Evolutionary conservation across 2,329 filamentous ascomycete genomes (phyloP).

Genomic region (Arachnomyces sp.): DNA sequence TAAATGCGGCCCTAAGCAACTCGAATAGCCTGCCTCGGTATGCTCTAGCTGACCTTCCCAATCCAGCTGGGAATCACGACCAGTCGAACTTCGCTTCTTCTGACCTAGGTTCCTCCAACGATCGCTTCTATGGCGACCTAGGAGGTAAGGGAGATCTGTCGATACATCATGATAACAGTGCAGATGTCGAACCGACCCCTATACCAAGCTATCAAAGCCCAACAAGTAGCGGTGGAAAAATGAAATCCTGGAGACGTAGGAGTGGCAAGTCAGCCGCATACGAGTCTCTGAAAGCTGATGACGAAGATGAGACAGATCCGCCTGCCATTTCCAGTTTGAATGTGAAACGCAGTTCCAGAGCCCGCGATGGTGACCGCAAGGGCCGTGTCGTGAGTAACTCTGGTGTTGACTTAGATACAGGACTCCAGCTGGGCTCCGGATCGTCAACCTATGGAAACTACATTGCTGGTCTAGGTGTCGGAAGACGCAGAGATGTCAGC

Average conservation of each 20-base stretch:
- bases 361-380: slow-evolving; percentile 30
- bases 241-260: slow-evolving; percentile 25
- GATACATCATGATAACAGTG: slow-evolving; percentile 18
- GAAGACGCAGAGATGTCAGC: slow-evolving; percentile 40
- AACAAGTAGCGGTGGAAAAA: slow-evolving; percentile 15
- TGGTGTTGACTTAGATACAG: slow-evolving; percentile 27
- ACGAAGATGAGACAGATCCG: slow-evolving; percentile 14
- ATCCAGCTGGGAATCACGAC: slow-evolving; percentile 23
- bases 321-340: background rate
- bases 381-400: slow-evolving; percentile 39
- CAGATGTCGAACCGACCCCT: slow-evolving; percentile 10
- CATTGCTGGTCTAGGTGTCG: slow-evolving; percentile 37
- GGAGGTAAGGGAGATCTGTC: slow-evolving; percentile 17
- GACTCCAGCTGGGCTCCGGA: slow-evolving; percentile 19
- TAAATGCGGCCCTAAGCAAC: slow-evolving; percentile 11
- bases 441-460: slow-evolving; percentile 34
- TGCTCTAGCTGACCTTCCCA: slow-evolving; percentile 27
- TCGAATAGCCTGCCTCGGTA: slow-evolving; percentile 21
- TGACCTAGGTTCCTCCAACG: slow-evolving; percentile 23
- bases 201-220: slow-evolving; percentile 8
- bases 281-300: slow-evolving; percentile 26
- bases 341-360: slow-evolving; percentile 1
- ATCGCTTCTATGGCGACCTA: slow-evolving; percentile 34
- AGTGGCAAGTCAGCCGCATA: slow-evolving; percentile 28
- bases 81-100: slow-evolving; percentile 20